phyloP scores from a whole-genome alignment of 1,284 basidiomycete species.

The Marasmius tenuissimus region DNA sequence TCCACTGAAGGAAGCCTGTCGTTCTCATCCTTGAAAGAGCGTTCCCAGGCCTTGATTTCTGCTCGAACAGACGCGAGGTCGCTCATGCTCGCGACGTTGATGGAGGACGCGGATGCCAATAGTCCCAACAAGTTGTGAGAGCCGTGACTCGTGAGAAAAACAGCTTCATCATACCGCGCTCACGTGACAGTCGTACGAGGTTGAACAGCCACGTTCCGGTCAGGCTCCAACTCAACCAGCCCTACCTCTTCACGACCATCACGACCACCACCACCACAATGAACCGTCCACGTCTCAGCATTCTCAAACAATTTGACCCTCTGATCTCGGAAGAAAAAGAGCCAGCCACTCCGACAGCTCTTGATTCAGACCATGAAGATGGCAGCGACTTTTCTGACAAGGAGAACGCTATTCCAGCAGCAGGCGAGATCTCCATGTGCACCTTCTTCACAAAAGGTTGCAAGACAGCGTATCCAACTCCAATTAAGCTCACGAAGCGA shows the following conservation, averaged over 20 bases:
- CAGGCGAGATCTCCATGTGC: constrained; percentile 38
- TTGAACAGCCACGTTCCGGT: constrained; percentile 4
- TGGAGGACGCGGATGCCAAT: neutral
- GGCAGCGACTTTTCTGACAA: constrained; percentile 47
- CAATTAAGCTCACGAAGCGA: constrained; percentile 43
- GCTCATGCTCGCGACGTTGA: neutral
- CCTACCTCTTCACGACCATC: neutral
- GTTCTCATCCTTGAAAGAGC: constrained; percentile 62
- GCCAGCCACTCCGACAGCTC: constrained; percentile 5
- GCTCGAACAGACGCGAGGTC: constrained; percentile 46
- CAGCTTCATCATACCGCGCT: neutral
- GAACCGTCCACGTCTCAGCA: constrained; percentile 41
- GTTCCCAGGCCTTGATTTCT: constrained; percentile 85
- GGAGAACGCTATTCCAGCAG: constrained; percentile 49
- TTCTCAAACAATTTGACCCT: constrained; percentile 62
- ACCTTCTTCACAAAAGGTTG: constrained; percentile 49
- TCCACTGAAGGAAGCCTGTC: constrained; percentile 69
- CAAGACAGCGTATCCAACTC: constrained; percentile 29
- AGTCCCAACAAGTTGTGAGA: neutral
- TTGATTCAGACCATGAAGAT: constrained; percentile 25
- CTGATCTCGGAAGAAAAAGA: constrained; percentile 27
- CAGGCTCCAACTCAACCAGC: neutral
- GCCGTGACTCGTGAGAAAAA: neutral
- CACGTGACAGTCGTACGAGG: neutral
- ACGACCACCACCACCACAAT: constrained; percentile 22